Percentiles rank a stretch among this genome's conserved stretches.
Evolutionary conservation across 768 basidiomycete genomes (phyloP).

Genomic region (Austroboletus eburneus): DNA sequence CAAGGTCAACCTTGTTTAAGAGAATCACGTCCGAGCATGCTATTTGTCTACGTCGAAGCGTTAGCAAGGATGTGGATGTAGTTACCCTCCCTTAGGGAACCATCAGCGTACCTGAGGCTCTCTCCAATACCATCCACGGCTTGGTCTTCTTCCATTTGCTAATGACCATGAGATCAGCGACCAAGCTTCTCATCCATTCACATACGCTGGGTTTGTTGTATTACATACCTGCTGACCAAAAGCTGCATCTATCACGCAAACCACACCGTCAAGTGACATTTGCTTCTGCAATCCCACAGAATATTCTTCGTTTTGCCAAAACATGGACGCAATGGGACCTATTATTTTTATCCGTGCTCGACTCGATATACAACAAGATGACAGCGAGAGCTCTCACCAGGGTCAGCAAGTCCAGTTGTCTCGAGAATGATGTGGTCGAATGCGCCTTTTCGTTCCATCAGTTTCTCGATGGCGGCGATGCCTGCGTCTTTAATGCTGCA

Average conservation of each 20-base stretch:
- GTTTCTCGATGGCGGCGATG: conserved; percentile 87
- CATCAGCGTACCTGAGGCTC: conserved; percentile 61
- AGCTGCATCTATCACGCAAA: conserved; percentile 88
- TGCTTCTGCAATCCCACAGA: conserved; percentile 62
- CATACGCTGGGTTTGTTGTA: no score
- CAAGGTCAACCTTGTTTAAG: conserved; percentile 88
- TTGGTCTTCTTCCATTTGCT: conserved; percentile 88
- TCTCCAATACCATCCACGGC: conserved; percentile 65
- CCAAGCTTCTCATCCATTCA: conserved; percentile 31
- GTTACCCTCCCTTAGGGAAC: neutral
- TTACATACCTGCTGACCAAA: conserved; percentile 68
- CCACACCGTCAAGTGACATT: conserved; percentile 81
- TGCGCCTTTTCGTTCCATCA: conserved; percentile 80
- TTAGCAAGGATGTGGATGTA: neutral
- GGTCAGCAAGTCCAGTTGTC: conserved; percentile 94
- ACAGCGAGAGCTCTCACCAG: conserved; percentile 46
- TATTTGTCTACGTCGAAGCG: conserved; percentile 65
- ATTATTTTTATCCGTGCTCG: conserved; percentile 2
- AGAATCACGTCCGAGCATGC: conserved; percentile 89
- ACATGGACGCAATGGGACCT: conserved; percentile 86
- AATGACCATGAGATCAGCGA: conserved; percentile 1
- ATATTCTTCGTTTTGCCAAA: conserved; percentile 86
- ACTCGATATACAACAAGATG: neutral
- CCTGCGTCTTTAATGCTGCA: conserved; percentile 96
- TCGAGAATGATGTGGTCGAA: conserved; percentile 97